Base-by-base conservation (phyloP, 73 alveolate genomes). In the Diophrys appendiculata region DNA sequence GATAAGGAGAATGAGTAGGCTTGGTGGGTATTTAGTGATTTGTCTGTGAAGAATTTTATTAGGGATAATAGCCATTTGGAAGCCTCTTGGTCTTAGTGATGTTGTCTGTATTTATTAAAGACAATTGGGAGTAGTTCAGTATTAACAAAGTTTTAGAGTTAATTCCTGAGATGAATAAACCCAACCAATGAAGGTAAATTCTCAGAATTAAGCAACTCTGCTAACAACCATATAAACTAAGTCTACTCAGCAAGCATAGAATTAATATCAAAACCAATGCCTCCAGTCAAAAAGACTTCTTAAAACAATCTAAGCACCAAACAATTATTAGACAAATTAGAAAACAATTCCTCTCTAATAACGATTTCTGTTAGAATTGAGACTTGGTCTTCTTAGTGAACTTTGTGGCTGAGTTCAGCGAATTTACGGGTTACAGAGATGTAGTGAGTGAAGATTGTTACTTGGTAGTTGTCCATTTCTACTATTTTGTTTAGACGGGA, bases 61-160 rank as follows among this genome's bases (percentile, higher is more conserved):
- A 43, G 60, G 18, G 60, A 43, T 43, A 43, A 18, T 43, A 43
- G 5, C 60, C 60, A 43, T 43, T 43, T 11, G 60, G 5, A 18
- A 43, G 60, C 5, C n/a, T 11, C 60, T 43, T 43, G 60, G 18
- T 5, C 5, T 5, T 5, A 11, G 18, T 5, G 18, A 18, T 43
- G 60, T 43, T 43, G 60, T 43, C 18, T 43, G 18, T 43, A 68
- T 26, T 72, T 55, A 33, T 71, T 13, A 0, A 76, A 75, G 14
- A 86, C 27, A 11, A 64, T 33, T 0, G 93, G 93, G 26, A 86
- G 69, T n/a, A 86, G 72, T 35, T 86, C 93, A 14, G 93, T 79
- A 25, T 86, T 85, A 34, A 72, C 73, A 35, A 86, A 86, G 33
- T 65, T 69, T 11, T 81, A 35, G 28, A 86, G 73, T 35, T 86